Evolutionary conservation across 73 alveolate species (phyloP), one percentile per base, ranked within the genome.

Genomic region (Halteria grandinella): DNA sequence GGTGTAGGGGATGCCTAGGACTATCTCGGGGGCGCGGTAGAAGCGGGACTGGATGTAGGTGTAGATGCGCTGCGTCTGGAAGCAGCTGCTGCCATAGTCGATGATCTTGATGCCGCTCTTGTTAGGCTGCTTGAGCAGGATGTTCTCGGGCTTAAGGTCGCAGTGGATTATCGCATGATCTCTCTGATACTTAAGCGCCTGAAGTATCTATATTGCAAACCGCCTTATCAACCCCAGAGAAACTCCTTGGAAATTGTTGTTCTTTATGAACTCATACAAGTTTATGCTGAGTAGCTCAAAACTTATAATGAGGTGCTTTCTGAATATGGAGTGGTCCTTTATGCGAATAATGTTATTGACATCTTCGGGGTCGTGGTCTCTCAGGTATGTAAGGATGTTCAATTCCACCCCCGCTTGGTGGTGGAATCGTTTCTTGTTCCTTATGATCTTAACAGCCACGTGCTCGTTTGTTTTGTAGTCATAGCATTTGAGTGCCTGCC

Each of bases 71-170:
- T 88, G 82, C 21, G 80, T 92, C 66, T 77, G 74, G 55, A 90
- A 86, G 55, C 97, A 90, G 23, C 89, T 55, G 39, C 89, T 63
- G 25, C 97, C 97, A 58, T 85, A 86, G 69, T 90, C 97, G 2
- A 90, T 86, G 41, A 90, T 84, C 74, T 90, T 90, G 58, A 90
- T 90, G 20, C 97, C 97, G 1, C 90, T 66, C 74, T 86, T 85
- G 32, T 79, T 86, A 29, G 88, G 90, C 17, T 85, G 59, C 63
- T 90, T 90, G 69, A 90, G 43, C 31, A 90, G 78, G 32, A 90
- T 85, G 48, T 90, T 90, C 69, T 90, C 97, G 0, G 97, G 97
- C 77, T 90, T 90, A 43, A 90, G 55, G 60, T 90, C 97, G 33
- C 97, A 90, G 71, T 90, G 97, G 31, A 90, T 86, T 52, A 90